These are phyloP conservation scores for Pseudohalonectria lignicola DNA, from an alignment of 2,329 filamentous ascomycete genomes.

Conservation along the genomic window DNA sequence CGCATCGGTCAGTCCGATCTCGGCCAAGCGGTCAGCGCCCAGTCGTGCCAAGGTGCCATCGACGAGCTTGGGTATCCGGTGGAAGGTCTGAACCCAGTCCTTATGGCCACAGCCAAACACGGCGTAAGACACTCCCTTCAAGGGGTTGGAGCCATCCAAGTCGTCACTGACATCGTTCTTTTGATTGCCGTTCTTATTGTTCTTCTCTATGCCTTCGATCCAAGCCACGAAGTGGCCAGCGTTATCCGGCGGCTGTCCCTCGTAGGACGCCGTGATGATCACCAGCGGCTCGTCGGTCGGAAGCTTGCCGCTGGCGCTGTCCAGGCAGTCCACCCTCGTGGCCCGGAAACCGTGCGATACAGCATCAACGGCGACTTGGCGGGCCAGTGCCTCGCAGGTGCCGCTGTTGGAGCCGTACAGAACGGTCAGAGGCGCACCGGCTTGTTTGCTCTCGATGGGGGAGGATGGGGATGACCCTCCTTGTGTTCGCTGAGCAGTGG, in stretches of 20 bases:
- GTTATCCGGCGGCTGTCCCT: constrained; percentile 62
- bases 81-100: constrained; percentile 51
- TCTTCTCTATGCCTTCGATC: constrained; percentile 39
- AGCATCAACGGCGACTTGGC: constrained; percentile 48
- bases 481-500: too few species aligned
- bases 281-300: constrained; percentile 41
- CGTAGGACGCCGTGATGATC: constrained; percentile 57
- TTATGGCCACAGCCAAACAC: constrained; percentile 55
- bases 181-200: too few species aligned
- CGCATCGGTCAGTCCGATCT: constrained; percentile 45
- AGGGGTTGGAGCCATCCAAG: too few species aligned
- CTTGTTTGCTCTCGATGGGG: too few species aligned
- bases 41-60: constrained; percentile 37
- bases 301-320: constrained; percentile 48
- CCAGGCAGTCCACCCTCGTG: constrained; percentile 37
- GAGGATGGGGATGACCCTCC: too few species aligned
- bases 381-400: constrained; percentile 59
- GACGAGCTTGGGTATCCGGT: constrained; percentile 51
- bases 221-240: constrained; percentile 57
- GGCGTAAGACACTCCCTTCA: constrained; percentile 48
- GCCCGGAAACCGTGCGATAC: constrained; percentile 47
- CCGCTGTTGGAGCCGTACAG: constrained; percentile 65
- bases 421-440: constrained; percentile 41
- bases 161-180: too few species aligned
- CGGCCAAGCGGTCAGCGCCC: constrained; percentile 32